Base-by-base conservation (phyloP, 345 rosid genomes). In the Eucalyptus polybractea region DNA sequence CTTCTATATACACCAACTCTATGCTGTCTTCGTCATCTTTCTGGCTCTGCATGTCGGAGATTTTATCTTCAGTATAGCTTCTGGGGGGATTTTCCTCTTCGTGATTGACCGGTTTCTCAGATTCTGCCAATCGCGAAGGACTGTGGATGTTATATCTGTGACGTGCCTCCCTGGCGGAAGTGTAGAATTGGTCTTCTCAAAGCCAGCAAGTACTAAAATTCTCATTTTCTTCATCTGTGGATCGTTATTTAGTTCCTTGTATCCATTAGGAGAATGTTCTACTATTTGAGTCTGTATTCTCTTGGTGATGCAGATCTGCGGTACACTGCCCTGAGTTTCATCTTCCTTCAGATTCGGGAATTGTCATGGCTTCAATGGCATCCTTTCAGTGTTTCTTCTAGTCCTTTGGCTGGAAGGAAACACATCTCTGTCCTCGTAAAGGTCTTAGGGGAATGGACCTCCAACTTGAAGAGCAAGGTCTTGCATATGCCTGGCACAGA, bases 331-430 rank as follows among this genome's bases (percentile, higher is more conserved):
- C 95, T 97, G 86, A 96, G 99, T 89, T 96, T 97, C 81, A 87
- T 97, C 80, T 97, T 97, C 93, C 94, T 97, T 90, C 99, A 96
- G 95, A 93, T 97, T 76, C 92, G 95, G 90, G 97, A 95, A 91
- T 62, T 97, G 58, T 97, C 99, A 45, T 96, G 97, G 97, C 92
- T 96, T 91, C 99, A 97, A 85, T 97, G 99, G 99, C 99, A 97
- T 93, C 99, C 98, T 88, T 97, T 97, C 90, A 97, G 99, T 89
- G 98, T 97, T 86, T 96, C 99, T 60, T 97, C 99, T 24, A 97
- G 99, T 89, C 98, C 98, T 89, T 90, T 95, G 83, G 99, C 95
- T 86, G 97, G 98, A 33, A 93, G 95, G 72, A 90, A 95, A 91
- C 97, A 94, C 90, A 87, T 96, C 16, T 89, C 98, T 24, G 91